phyloP scores from a whole-genome alignment of 2,329 filamentous ascomycete genomes.

The Stachybotrys chartarum region DNA sequence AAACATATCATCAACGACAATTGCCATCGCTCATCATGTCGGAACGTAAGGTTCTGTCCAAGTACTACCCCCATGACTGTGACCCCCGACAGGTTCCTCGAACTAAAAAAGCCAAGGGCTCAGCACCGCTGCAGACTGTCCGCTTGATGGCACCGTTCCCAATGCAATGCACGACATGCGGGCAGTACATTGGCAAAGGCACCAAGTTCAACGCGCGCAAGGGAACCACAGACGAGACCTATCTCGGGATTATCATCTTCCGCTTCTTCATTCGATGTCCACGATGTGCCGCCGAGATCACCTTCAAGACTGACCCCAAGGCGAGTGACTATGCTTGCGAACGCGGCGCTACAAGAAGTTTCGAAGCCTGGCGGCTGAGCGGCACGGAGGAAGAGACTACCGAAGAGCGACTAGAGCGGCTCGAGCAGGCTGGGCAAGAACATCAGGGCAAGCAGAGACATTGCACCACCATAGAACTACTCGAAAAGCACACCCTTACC shows the following conservation, averaged over 20 bases:
- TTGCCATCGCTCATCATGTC: conserved; percentile 50
- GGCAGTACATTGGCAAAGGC: conserved; percentile 84
- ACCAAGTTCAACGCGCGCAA: conserved; percentile 95
- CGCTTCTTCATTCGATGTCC: conserved; percentile 82
- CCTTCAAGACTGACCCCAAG: conserved; percentile 90
- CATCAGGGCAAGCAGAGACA: background rate
- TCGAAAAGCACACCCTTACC: conserved; percentile 90
- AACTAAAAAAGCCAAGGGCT: conserved; percentile 56
- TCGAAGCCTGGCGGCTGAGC: conserved; percentile 75
- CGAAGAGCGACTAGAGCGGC: conserved; percentile 75
- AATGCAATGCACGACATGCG: conserved; percentile 39
- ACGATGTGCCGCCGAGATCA: conserved; percentile 77
- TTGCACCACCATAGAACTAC: conserved; percentile 63
- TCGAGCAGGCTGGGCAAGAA: conserved; percentile 73
- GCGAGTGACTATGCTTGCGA: conserved; percentile 84
- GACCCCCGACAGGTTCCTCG: conserved; percentile 76
- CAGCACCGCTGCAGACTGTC: conserved; percentile 74
- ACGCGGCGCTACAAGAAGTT: conserved; percentile 82
- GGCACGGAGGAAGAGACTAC: conserved; percentile 68
- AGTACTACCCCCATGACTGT: conserved; percentile 72
- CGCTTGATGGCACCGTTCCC: conserved; percentile 62
- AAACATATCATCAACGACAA: background rate
- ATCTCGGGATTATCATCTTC: conserved; percentile 81
- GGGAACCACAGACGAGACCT: conserved; percentile 84
- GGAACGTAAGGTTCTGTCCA: conserved; percentile 72